Evolutionary conservation across 306 rosid genomes (phyloP).

Genomic region (Sicyos baderoa): DNA sequence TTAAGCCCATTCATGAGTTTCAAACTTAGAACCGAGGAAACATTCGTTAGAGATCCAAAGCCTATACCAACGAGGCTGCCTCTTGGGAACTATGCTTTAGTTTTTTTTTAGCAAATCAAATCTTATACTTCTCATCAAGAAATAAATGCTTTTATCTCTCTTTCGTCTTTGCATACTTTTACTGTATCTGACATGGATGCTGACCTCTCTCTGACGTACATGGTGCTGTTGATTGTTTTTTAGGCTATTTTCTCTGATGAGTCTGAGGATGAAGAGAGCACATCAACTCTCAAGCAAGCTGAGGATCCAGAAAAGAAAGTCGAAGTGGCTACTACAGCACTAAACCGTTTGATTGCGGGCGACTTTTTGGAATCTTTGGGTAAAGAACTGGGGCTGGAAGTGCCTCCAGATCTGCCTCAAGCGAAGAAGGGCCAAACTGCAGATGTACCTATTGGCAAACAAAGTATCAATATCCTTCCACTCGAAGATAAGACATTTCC

Average conservation of each 20-base stretch:
- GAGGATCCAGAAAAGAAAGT: constrained; percentile 72
- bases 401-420: constrained; percentile 68
- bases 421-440: constrained; percentile 34
- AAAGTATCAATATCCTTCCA: constrained; percentile 16
- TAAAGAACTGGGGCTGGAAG: constrained; percentile 87
- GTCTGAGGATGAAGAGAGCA: constrained; percentile 64
- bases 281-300: constrained; percentile 32
- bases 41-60: too few species aligned
- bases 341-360: constrained; percentile 86
- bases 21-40: too few species aligned
- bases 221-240: constrained; percentile 16
- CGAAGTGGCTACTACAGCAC: constrained; percentile 73
- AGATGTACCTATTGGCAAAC: constrained; percentile 28
- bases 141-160: neutral
- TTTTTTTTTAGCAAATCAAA: neutral
- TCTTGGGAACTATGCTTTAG: too few species aligned
- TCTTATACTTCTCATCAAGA: constrained; percentile 2
- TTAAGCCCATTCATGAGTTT: too few species aligned
- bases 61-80: too few species aligned
- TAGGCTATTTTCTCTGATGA: constrained; percentile 99
- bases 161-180: constrained; percentile 17
- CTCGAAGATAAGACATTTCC: constrained; percentile 24
- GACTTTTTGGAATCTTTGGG: constrained; percentile 95
- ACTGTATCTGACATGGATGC: constrained; percentile 1
- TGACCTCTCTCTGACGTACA: constrained; percentile 4